Conservation (phyloP, 441 rosid species). For the Mallotus repandus region DNA sequence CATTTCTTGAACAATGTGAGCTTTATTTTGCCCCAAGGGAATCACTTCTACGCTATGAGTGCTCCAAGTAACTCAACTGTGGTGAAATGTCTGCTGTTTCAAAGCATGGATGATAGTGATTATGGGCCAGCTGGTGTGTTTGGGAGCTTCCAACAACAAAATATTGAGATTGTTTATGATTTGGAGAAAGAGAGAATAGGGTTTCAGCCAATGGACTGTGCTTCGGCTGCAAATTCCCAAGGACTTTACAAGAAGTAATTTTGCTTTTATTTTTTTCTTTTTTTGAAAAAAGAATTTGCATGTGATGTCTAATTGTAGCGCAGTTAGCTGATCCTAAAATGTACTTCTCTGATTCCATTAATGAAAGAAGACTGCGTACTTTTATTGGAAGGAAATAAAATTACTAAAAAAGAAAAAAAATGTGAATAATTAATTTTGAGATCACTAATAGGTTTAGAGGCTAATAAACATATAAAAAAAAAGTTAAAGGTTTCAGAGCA, state of each 20-base stretch:
- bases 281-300: too few species aligned
- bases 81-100: slow-evolving; percentile 68
- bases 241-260: slow-evolving; percentile 41
- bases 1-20: slow-evolving; percentile 70
- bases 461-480: too few species aligned
- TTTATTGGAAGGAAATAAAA: too few species aligned
- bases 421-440: too few species aligned
- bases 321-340: too few species aligned
- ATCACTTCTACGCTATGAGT: slow-evolving; percentile 65
- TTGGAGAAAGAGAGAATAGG: slow-evolving; percentile 74
- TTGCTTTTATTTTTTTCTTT: too few species aligned
- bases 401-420: too few species aligned
- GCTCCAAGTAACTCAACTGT: slow-evolving; percentile 54
- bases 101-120: slow-evolving; percentile 64
- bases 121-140: slow-evolving; percentile 77
- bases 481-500: too few species aligned
- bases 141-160: slow-evolving; percentile 86
- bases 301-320: too few species aligned
- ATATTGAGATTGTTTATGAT: slow-evolving; percentile 75
- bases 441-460: too few species aligned
- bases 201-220: slow-evolving; percentile 75
- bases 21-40: slow-evolving; percentile 59
- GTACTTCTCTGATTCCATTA: too few species aligned
- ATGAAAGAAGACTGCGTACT: too few species aligned
- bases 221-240: slow-evolving; percentile 47